A percentile compares a stretch with the other conserved stretches of the same genome.
These are phyloP conservation scores for Nakaseomyces glabratus DNA, from an alignment of 1,139 yeast genomes.

Conservation along the genomic window DNA sequence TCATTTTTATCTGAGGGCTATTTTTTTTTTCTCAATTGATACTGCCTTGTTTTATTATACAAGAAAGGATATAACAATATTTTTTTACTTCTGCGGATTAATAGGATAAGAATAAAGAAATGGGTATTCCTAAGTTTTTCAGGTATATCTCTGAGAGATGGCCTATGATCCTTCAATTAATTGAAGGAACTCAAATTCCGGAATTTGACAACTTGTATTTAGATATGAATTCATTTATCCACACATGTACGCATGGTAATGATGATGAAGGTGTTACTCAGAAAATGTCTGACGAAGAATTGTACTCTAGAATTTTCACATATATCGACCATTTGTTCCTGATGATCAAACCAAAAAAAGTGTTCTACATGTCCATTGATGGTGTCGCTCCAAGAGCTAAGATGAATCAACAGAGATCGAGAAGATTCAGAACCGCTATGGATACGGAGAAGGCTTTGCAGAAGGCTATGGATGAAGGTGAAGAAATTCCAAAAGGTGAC, in stretches of 20 bases:
- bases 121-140: constrained; percentile 94
- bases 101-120: constrained; percentile 9
- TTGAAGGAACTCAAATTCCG: constrained; percentile 78
- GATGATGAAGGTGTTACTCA: constrained; percentile 53
- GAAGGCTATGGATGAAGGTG: constrained; percentile 41
- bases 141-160: constrained; percentile 97
- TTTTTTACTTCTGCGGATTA: background rate
- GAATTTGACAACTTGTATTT: constrained; percentile 91
- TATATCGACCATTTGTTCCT: constrained; percentile 91
- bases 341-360: constrained; percentile 75
- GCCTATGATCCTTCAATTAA: constrained; percentile 88
- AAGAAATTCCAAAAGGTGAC: constrained; percentile 44
- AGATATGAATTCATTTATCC: constrained; percentile 96
- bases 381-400: constrained; percentile 99
- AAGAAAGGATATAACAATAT: background rate
- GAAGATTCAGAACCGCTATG: constrained; percentile 91
- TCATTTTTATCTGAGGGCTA: constrained; percentile 9
- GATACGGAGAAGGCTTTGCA: constrained; percentile 75
- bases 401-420: constrained; percentile 97
- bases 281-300: constrained; percentile 78
- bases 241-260: constrained; percentile 81
- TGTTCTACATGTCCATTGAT: constrained; percentile 95
- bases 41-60: constrained; percentile 2
- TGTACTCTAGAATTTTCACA: constrained; percentile 85
- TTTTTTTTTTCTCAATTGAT: constrained; percentile 9